Percentiles rank a stretch among this genome's conserved stretches.
Conservation (phyloP, 208 protist species). For the Leptomonas seymouri region DNA sequence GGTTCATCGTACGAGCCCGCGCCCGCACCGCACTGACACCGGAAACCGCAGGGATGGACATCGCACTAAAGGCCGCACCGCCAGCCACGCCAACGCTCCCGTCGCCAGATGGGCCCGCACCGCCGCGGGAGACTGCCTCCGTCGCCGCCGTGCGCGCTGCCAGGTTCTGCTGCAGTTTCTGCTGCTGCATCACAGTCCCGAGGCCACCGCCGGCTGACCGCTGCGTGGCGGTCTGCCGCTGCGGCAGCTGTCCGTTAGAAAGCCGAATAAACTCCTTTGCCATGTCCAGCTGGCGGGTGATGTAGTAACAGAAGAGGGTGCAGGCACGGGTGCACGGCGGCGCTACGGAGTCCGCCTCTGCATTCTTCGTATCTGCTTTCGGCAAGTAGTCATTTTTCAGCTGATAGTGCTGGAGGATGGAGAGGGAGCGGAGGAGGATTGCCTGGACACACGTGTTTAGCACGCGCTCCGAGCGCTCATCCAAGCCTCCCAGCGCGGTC, state of each 20-base stretch:
- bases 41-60: conserved; percentile 7
- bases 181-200: conserved; percentile 22
- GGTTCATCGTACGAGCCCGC: conserved; percentile 76
- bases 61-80: not conserved
- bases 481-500: conserved; percentile 53
- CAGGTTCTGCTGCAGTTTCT: conserved; percentile 20
- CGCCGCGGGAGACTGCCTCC: conserved; percentile 8
- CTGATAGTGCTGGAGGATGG: conserved; percentile 84
- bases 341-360: conserved; percentile 50
- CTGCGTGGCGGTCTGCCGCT: conserved; percentile 31
- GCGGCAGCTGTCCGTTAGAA: conserved; percentile 65
- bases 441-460: conserved; percentile 81
- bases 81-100: not conserved
- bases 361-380: conserved; percentile 45
- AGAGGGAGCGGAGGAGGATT: conserved; percentile 74
- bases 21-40: conserved; percentile 53
- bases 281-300: conserved; percentile 81
- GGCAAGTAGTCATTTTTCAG: conserved; percentile 72
- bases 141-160: conserved; percentile 15
- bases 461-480: conserved; percentile 70
- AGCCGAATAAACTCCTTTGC: conserved; percentile 84
- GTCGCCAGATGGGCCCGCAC: not conserved
- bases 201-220: conserved; percentile 5
- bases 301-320: conserved; percentile 88
- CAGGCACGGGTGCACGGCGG: conserved; percentile 87